A percentile compares a stretch with the other conserved stretches of the same genome.
phyloP scores from a whole-genome alignment of 192 early-diverging fungal genomes.

The Gaertneriomyces semiglobifer region DNA sequence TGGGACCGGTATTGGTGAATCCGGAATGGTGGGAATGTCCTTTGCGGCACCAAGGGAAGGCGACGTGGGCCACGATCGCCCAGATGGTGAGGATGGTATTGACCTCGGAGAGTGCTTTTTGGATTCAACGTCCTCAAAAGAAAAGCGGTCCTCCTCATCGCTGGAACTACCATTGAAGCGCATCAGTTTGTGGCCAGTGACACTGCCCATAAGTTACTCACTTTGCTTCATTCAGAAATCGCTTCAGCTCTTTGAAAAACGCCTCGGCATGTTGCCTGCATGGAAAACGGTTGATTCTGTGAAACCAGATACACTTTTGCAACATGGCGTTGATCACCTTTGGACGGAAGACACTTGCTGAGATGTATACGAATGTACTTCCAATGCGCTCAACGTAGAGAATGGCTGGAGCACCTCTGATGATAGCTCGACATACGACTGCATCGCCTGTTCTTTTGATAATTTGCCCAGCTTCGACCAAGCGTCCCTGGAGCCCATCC shows the following conservation, averaged over 20 bases:
- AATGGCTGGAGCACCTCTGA: neutral
- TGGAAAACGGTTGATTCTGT: neutral
- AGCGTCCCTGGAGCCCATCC: conserved; percentile 1
- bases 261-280: conserved; percentile 1
- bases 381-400: neutral
- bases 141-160: conserved; percentile 11
- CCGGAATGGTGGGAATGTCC: conserved; percentile 5
- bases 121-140: conserved; percentile 2
- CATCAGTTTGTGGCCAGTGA: neutral
- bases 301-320: neutral
- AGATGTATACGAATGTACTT: neutral
- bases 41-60: neutral
- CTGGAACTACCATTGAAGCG: neutral
- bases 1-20: neutral
- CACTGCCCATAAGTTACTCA: neutral
- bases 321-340: neutral
- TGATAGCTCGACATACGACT: neutral
- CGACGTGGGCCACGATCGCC: neutral
- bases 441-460: conserved; percentile 5
- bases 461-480: neutral
- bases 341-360: neutral
- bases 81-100: neutral
- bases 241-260: neutral
- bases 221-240: conserved; percentile 1
- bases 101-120: neutral